phyloP scores from a whole-genome alignment of 2,329 filamentous ascomycete genomes.

The Fusarium sp. region DNA sequence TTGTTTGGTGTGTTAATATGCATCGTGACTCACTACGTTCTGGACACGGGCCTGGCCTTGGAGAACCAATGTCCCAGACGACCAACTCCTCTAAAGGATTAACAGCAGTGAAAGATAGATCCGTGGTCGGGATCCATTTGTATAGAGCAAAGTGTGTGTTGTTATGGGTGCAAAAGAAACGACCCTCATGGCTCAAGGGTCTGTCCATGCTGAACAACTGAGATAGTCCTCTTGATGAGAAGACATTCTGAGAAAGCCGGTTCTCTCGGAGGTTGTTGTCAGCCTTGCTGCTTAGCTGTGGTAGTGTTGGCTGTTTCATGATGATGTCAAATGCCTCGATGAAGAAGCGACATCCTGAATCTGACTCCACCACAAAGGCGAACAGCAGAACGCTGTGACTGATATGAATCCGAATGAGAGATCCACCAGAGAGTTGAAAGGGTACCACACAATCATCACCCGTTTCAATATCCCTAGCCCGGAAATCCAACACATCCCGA shows the following conservation, averaged over 20 bases:
- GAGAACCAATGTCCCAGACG: slow-evolving; percentile 69
- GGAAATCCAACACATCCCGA: slow-evolving; percentile 46
- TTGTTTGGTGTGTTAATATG: slow-evolving; percentile 55
- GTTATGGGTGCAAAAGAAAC: slow-evolving; percentile 73
- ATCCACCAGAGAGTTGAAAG: slow-evolving; percentile 61
- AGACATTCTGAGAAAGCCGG: background rate
- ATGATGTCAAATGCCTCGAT: slow-evolving; percentile 68
- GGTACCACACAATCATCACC: slow-evolving; percentile 59
- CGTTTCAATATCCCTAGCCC: slow-evolving; percentile 63
- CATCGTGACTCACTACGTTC: background rate
- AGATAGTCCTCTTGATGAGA: slow-evolving; percentile 54
- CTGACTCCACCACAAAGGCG: slow-evolving; percentile 62
- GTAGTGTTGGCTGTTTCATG: slow-evolving; percentile 9
- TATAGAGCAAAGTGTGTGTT: slow-evolving; percentile 71
- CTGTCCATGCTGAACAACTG: slow-evolving; percentile 70
- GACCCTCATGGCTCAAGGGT: slow-evolving; percentile 65
- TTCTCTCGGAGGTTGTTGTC: background rate
- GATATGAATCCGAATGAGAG: slow-evolving; percentile 67
- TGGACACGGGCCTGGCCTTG: slow-evolving; percentile 17
- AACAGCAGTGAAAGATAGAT: slow-evolving; percentile 66
- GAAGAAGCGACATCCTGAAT: slow-evolving; percentile 67
- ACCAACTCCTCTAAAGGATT: slow-evolving; percentile 68
- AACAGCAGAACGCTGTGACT: slow-evolving; percentile 67
- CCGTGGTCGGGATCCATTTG: slow-evolving; percentile 67
- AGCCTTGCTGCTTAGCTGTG: background rate